These are phyloP conservation scores for Kodamaea kaohsiungensis DNA, from an alignment of 805 yeast genomes.

Conservation along the genomic window DNA sequence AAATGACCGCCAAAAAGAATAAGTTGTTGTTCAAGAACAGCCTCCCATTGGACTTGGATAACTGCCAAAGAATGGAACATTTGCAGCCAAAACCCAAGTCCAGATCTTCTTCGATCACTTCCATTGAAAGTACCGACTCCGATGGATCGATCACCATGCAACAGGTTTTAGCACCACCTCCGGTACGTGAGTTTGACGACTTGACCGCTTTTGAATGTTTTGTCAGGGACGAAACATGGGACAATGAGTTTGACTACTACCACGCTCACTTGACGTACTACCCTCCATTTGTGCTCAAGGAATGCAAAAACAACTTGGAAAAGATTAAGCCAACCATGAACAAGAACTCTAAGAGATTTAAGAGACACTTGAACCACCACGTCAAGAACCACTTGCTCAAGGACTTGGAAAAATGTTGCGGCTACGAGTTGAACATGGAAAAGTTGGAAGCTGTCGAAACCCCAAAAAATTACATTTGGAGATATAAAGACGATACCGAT, in stretches of 20 bases:
- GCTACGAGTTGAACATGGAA: constrained; percentile 55
- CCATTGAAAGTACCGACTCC: constrained; percentile 37
- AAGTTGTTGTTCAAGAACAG: constrained; percentile 15
- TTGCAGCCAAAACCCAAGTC: constrained; percentile 40
- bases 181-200: constrained; percentile 57
- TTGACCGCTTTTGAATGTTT: constrained; percentile 61
- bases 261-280: constrained; percentile 67
- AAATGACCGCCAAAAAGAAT: constrained; percentile 23
- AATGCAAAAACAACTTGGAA: constrained; percentile 67
- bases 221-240: constrained; percentile 73
- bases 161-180: constrained; percentile 39
- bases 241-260: constrained; percentile 68
- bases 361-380: constrained; percentile 74
- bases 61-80: constrained; percentile 39
- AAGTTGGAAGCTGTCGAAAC: constrained; percentile 48
- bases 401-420: constrained; percentile 64
- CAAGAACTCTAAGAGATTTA: constrained; percentile 69
- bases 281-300: constrained; percentile 73
- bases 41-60: constrained; percentile 36
- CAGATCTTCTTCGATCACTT: constrained; percentile 39
- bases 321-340: constrained; percentile 72
- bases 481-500: constrained; percentile 55
- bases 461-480: constrained; percentile 61
- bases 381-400: constrained; percentile 67
- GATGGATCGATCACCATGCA: constrained; percentile 25